Evolutionary conservation across 306 rosid species (phyloP).

Genomic region (Geum urbanum): DNA sequence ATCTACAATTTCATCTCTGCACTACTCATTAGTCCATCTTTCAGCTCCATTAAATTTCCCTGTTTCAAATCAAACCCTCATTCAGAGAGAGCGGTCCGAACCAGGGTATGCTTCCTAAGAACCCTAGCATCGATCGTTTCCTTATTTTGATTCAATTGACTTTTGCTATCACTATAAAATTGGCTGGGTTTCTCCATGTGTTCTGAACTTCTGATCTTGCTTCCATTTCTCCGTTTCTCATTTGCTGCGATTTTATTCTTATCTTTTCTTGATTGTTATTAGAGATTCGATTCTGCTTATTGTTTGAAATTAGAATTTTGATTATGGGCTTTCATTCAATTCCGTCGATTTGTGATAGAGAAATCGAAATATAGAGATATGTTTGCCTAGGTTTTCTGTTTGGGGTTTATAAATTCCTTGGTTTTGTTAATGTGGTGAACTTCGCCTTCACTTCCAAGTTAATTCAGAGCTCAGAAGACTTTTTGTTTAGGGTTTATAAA

Average conservation of each 20-base stretch:
- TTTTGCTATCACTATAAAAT: not conserved
- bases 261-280: too few relatives aligned
- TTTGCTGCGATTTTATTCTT: not conserved
- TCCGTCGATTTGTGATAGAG: not conserved
- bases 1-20: not conserved
- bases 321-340: conserved; percentile 1
- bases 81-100: not conserved
- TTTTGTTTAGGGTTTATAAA: not conserved
- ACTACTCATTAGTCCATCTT: too few relatives aligned
- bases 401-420: not conserved
- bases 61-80: not conserved
- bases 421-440: not conserved
- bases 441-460: not conserved
- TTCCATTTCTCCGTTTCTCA: not conserved
- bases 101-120: conserved; percentile 33
- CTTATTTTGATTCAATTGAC: not conserved
- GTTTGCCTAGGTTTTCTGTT: too few relatives aligned
- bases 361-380: not conserved
- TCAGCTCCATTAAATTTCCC: too few relatives aligned
- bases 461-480: not conserved
- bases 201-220: not conserved
- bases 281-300: too few relatives aligned
- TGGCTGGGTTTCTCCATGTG: not conserved
- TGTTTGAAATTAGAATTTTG: conserved; percentile 8
- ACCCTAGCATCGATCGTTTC: not conserved